Percentiles rank a stretch among this genome's conserved stretches.
These are phyloP conservation scores for Candida tammaniensis DNA, from an alignment of 805 yeast genomes.

Conservation along the genomic window DNA sequence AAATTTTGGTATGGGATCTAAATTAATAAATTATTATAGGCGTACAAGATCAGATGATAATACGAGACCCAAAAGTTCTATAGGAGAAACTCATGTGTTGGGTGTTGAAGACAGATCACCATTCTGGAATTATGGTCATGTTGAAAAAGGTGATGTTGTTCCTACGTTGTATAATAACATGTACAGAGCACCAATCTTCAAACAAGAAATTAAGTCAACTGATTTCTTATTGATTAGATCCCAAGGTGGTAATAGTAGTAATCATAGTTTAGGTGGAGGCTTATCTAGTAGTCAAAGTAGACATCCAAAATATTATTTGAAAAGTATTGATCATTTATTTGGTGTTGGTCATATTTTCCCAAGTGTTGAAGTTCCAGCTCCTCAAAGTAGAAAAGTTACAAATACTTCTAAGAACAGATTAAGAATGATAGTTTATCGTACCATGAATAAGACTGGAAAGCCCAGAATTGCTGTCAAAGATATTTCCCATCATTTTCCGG, in stretches of 20 bases:
- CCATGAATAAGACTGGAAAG: constrained; percentile 69
- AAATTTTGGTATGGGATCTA: constrained; percentile 94
- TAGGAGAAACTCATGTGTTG: constrained; percentile 93
- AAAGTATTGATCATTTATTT: constrained; percentile 69
- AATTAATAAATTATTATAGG: constrained; percentile 88
- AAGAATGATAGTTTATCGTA: constrained; percentile 90
- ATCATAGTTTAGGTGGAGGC: constrained; percentile 19
- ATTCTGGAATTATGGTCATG: constrained; percentile 97
- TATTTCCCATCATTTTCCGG: constrained; percentile 90
- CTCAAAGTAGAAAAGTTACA: constrained; percentile 94
- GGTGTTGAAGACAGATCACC: constrained; percentile 97
- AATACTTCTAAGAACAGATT: constrained; percentile 87
- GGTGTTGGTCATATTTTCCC: constrained; percentile 93
- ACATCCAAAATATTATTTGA: constrained; percentile 64
- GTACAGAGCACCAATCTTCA: constrained; percentile 88
- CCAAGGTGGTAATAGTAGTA: constrained; percentile 61
- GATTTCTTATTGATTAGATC: constrained; percentile 82
- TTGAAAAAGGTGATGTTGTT: constrained; percentile 88
- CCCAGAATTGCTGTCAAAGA: constrained; percentile 82
- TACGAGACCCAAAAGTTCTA: constrained; percentile 78
- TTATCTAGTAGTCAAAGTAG: constrained; percentile 37
- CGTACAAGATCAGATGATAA: constrained; percentile 78
- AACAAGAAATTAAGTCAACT: constrained; percentile 73
- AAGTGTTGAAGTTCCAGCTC: constrained; percentile 94
- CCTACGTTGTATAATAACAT: constrained; percentile 92